Percentiles rank a stretch among this genome's conserved stretches.
Evolutionary conservation across 2,329 filamentous ascomycete genomes (phyloP).

Genomic region (Cladorrhinum sp.): DNA sequence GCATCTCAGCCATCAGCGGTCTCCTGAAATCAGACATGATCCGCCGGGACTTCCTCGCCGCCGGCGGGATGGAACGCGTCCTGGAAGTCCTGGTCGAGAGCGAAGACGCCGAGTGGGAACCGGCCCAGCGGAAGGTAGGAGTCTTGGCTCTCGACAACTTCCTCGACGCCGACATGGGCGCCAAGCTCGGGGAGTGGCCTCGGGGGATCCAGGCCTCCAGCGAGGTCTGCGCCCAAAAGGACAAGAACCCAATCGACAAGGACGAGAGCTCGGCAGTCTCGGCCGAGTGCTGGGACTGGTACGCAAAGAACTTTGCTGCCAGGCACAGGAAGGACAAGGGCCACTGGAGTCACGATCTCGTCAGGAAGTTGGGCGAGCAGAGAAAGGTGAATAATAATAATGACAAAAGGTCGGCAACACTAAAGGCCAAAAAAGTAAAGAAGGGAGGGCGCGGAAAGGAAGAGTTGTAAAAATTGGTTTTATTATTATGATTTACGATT

Average conservation of each 20-base stretch:
- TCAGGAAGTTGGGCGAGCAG: conserved; percentile 35
- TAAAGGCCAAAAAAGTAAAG: not conserved
- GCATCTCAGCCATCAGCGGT: conserved; percentile 52
- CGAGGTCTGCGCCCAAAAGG: conserved; percentile 33
- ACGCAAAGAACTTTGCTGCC: conserved; percentile 42
- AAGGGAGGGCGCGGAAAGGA: not conserved
- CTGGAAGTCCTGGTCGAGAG: conserved; percentile 43
- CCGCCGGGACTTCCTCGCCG: conserved; percentile 52
- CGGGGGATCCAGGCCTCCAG: conserved; percentile 34
- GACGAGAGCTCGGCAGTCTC: conserved; percentile 22
- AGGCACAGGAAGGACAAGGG: conserved; percentile 35
- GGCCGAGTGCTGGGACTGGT: conserved; percentile 56
- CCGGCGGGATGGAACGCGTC: conserved; percentile 54
- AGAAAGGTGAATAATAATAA: conserved; percentile 23
- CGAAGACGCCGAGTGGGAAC: conserved; percentile 43
- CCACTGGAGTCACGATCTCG: conserved; percentile 47
- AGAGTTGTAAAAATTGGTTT: not conserved
- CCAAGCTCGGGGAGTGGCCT: conserved; percentile 56
- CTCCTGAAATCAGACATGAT: conserved; percentile 54
- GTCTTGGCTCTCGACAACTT: conserved; percentile 63
- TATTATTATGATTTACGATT: not conserved
- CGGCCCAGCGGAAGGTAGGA: conserved; percentile 52
- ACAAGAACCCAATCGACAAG: conserved; percentile 25
- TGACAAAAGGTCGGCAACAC: not conserved
- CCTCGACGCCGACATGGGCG: conserved; percentile 63